phyloP scores from a whole-genome alignment of 805 yeast genomes.

The Ascoidea rubescens region DNA sequence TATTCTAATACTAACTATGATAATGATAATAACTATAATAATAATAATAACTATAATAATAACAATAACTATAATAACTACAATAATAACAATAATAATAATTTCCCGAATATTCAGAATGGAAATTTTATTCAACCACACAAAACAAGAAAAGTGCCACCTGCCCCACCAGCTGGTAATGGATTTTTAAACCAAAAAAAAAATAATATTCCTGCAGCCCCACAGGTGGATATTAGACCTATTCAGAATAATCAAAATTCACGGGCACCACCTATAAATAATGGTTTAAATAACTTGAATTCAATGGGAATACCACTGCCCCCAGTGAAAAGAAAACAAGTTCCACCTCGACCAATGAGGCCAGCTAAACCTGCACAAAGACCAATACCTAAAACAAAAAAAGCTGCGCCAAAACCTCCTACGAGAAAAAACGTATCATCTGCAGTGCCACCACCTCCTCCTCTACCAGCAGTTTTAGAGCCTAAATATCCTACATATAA shows the following conservation, averaged over 20 bases:
- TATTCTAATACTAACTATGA: too few species aligned
- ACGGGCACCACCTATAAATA: neutral
- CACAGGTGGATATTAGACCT: neutral
- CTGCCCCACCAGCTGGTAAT: constrained; percentile 16
- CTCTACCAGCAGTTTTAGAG: constrained; percentile 48
- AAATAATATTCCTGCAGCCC: constrained; percentile 5
- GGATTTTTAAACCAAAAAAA: constrained; percentile 8
- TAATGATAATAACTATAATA: too few species aligned
- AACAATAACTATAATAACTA: too few species aligned
- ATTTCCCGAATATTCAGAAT: too few species aligned
- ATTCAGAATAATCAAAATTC: neutral
- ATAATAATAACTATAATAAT: too few species aligned
- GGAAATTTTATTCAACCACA: too few species aligned
- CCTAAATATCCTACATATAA: constrained; percentile 67
- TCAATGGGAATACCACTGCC: neutral
- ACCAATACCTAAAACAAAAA: constrained; percentile 12
- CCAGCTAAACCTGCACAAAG: constrained; percentile 13
- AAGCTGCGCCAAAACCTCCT: constrained; percentile 24
- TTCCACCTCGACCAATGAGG: constrained; percentile 9
- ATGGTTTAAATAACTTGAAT: neutral
- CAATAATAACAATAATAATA: neutral
- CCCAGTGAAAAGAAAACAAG: neutral
- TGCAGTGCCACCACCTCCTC: constrained; percentile 39
- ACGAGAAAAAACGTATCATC: constrained; percentile 12
- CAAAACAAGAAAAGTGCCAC: constrained; percentile 13